A percentile compares a stretch with the other conserved stretches of the same genome.
Evolutionary conservation across 805 yeast genomes (phyloP).

Genomic region (Diddensiella transvaalensis): DNA sequence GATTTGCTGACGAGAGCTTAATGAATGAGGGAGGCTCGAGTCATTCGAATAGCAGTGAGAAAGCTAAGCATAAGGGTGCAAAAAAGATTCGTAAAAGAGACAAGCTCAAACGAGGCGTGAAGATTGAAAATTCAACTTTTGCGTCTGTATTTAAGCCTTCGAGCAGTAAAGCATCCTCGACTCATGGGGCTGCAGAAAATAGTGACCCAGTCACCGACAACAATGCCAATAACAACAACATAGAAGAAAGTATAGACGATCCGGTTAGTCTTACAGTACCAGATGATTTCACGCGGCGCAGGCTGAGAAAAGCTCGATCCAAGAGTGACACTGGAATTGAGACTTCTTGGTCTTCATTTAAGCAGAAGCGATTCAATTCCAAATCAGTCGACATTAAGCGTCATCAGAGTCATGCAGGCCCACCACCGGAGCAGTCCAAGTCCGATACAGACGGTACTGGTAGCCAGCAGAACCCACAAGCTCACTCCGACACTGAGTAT

Average conservation of each 20-base stretch:
- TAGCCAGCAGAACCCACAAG: not conserved
- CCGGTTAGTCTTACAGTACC: not conserved
- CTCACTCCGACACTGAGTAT: constrained; percentile 16
- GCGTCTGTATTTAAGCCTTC: not conserved
- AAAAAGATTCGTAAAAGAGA: not conserved
- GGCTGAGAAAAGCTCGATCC: constrained; percentile 18
- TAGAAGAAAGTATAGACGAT: not conserved
- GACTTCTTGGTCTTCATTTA: constrained; percentile 4
- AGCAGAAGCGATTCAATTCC: not conserved
- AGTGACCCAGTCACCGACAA: not conserved
- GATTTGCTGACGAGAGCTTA: not conserved
- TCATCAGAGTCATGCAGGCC: not conserved
- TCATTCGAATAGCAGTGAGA: not conserved
- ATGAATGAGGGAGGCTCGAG: not conserved
- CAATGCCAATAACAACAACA: not conserved
- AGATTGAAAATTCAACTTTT: not conserved
- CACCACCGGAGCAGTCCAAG: not conserved
- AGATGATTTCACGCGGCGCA: constrained; percentile 4
- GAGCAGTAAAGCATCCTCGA: not conserved
- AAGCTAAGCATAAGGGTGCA: not conserved
- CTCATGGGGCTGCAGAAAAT: not conserved
- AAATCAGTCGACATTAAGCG: constrained; percentile 1
- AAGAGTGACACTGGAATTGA: constrained; percentile 19
- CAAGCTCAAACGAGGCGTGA: not conserved
- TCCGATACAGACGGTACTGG: not conserved